Conservation (phyloP, 202 grass and related monocot species). For the Panicum hallii region DNA sequence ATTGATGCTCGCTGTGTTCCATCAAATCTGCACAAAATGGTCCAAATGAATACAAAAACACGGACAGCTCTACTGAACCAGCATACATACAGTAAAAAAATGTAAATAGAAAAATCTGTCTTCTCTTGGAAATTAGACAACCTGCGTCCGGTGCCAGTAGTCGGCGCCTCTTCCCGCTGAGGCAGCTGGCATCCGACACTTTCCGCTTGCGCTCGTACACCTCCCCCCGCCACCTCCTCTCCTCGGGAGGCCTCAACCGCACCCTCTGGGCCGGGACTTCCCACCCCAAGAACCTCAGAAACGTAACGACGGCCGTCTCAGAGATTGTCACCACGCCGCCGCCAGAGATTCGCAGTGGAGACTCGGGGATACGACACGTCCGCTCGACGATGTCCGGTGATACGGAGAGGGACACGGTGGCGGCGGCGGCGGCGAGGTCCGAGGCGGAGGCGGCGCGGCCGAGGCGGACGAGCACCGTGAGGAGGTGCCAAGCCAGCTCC, state of each 20-base stretch:
- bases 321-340: conserved; percentile 58
- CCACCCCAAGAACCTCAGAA: conserved; percentile 53
- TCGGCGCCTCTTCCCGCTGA: conserved; percentile 53
- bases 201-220: conserved; percentile 71
- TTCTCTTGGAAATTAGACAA: conserved; percentile 22
- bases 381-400: conserved; percentile 48
- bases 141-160: conserved; percentile 55
- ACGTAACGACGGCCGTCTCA: conserved; percentile 33
- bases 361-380: conserved; percentile 57
- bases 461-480: conserved; percentile 81
- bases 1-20: conserved; percentile 37
- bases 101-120: conserved; percentile 40
- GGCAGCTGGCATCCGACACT: conserved; percentile 24
- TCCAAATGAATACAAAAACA: conserved; percentile 13
- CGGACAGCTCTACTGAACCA: conserved; percentile 27
- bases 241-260: conserved; percentile 3
- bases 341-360: conserved; percentile 56
- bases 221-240: conserved; percentile 25
- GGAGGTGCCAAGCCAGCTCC: conserved; percentile 80
- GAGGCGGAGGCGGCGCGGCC: conserved; percentile 52
- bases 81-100: conserved; percentile 15
- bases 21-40: conserved; percentile 62
- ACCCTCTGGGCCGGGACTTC: conserved; percentile 32
- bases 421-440: conserved; percentile 43
- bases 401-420: background rate